Conservation (phyloP, 2,329 filamentous ascomycete species). For the Ophiostoma ulmi region DNA sequence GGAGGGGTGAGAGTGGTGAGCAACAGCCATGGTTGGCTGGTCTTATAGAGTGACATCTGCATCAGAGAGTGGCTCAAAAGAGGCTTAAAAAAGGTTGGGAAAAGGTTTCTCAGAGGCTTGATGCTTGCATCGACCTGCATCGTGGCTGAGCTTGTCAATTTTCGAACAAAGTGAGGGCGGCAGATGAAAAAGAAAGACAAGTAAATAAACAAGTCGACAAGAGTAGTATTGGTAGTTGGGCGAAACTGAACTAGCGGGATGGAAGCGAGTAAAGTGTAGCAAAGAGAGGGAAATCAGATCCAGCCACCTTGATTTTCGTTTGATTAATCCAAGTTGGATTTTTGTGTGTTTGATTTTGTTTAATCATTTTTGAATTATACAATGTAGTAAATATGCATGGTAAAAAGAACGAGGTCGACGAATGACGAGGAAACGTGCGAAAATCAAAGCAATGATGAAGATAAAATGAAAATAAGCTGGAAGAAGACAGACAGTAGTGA, state of each 20-base stretch:
- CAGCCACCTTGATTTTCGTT: not conserved
- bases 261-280: too few relatives aligned
- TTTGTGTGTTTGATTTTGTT: not conserved
- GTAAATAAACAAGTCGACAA: not conserved
- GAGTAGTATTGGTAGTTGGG: not conserved
- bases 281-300: not conserved
- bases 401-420: not conserved
- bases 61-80: not conserved
- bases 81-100: not conserved
- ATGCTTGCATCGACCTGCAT: conserved; percentile 5
- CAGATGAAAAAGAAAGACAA: not conserved
- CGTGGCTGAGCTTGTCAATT: not conserved
- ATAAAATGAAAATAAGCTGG: not conserved
- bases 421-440: not conserved
- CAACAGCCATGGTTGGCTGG: not conserved
- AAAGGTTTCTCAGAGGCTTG: not conserved
- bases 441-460: not conserved
- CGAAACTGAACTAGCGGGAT: not conserved
- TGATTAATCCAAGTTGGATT: not conserved
- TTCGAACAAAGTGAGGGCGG: not conserved
- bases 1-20: conserved; percentile 3
- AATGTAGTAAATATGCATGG: not conserved
- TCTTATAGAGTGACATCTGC: not conserved
- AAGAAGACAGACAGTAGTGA: not conserved
- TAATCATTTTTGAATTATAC: not conserved